Percentiles rank a stretch among this genome's conserved stretches.
Evolutionary conservation across 176 grass and related monocot genomes (phyloP).

Genomic region (Rhynchospora pubera): DNA sequence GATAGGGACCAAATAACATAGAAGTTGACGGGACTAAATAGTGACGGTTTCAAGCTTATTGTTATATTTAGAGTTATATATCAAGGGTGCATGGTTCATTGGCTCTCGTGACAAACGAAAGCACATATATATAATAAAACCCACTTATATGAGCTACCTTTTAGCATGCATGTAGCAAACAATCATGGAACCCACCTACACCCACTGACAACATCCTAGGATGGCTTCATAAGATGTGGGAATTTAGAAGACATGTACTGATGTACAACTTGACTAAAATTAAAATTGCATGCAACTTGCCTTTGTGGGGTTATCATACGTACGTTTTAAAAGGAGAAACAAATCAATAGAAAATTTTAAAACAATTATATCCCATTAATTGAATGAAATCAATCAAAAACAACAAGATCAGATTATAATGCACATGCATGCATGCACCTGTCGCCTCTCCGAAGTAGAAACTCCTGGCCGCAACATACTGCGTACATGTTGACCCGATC

Average conservation of each 20-base stretch:
- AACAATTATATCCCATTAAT: background rate
- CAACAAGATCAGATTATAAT: background rate
- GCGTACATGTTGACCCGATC: slow-evolving; percentile 11
- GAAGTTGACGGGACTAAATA: background rate
- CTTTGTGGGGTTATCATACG: background rate
- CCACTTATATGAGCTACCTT: background rate
- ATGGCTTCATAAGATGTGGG: background rate
- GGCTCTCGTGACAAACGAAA: background rate
- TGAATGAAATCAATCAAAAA: background rate
- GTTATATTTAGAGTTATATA: too few species aligned
- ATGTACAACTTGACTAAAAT: background rate
- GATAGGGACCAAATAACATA: background rate
- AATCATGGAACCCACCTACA: background rate
- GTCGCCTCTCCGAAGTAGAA: slow-evolving; percentile 38
- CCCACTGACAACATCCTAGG: background rate
- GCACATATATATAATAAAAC: background rate
- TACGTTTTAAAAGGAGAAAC: background rate
- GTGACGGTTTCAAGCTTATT: background rate
- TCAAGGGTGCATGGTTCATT: too few species aligned
- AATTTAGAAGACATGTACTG: background rate
- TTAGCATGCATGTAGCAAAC: background rate
- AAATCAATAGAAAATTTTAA: background rate
- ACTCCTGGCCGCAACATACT: slow-evolving; percentile 14
- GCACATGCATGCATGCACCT: slow-evolving; percentile 44
- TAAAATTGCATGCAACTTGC: slow-evolving; percentile 2